Conservation (phyloP, 2,329 filamentous ascomycete species). For the Pseudocercospora macadamiae region DNA sequence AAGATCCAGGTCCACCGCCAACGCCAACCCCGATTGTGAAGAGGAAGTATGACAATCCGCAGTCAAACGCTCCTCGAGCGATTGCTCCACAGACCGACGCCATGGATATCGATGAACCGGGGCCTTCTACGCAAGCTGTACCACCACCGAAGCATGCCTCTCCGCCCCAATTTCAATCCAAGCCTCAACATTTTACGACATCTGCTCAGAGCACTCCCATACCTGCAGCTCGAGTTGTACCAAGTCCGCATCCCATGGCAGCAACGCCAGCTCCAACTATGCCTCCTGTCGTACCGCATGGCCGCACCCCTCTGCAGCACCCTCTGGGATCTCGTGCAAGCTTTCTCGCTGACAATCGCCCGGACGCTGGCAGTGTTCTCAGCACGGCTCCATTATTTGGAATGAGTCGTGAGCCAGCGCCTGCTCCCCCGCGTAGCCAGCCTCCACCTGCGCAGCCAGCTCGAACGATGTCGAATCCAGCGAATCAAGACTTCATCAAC, state of each 20-base stretch:
- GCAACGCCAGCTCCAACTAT: conserved; percentile 29
- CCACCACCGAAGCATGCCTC: conserved; percentile 42
- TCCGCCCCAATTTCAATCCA: conserved; percentile 37
- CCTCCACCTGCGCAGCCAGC: conserved; percentile 26
- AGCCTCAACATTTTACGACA: conserved; percentile 33
- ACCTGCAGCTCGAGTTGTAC: conserved; percentile 32
- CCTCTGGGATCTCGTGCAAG: conserved; percentile 36
- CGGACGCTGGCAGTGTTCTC: conserved; percentile 33
- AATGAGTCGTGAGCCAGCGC: conserved; percentile 24
- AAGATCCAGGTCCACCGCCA: conserved; percentile 52
- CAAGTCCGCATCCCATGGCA: conserved; percentile 31
- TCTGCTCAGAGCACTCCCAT: conserved; percentile 38
- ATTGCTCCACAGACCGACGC: conserved; percentile 49
- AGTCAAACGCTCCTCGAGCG: conserved; percentile 43
- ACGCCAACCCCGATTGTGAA: conserved; percentile 53
- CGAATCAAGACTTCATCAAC: conserved; percentile 31
- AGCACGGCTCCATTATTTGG: conserved; percentile 22
- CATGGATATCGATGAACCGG: conserved; percentile 45
- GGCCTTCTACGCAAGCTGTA: conserved; percentile 24
- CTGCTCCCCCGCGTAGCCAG: conserved; percentile 28
- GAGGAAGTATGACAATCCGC: conserved; percentile 50
- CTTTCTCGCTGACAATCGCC: conserved; percentile 36
- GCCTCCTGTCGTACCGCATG: conserved; percentile 28
- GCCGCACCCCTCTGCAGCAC: conserved; percentile 30
- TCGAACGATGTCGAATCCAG: conserved; percentile 24